Evolutionary conservation across 1,139 yeast species (phyloP).

Genomic region (Candida pseudoviswanathii): DNA sequence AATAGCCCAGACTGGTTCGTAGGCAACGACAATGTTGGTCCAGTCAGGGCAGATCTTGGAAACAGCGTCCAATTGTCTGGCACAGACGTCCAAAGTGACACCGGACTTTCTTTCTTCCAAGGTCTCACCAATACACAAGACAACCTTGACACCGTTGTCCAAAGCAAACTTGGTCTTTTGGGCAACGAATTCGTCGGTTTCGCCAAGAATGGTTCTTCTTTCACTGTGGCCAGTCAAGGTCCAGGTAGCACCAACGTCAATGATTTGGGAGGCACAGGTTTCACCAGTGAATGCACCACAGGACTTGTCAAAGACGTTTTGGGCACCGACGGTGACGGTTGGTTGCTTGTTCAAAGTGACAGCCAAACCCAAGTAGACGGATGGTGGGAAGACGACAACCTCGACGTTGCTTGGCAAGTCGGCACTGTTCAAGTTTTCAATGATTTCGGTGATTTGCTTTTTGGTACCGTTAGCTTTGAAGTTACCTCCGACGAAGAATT

Average conservation of each 20-base stretch:
- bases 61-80: conserved; percentile 90
- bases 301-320: conserved; percentile 83
- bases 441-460: conserved; percentile 79
- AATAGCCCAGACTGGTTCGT: conserved; percentile 99
- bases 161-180: conserved; percentile 93
- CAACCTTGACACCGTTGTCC: conserved; percentile 84
- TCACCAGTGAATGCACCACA: conserved; percentile 99
- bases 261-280: conserved; percentile 82
- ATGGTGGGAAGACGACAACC: conserved; percentile 96
- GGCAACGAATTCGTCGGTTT: conserved; percentile 89
- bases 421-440: conserved; percentile 79
- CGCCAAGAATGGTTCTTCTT: conserved; percentile 93
- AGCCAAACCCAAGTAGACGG: conserved; percentile 84
- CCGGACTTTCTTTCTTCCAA: conserved; percentile 92
- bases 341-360: conserved; percentile 67
- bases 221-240: conserved; percentile 98
- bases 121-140: conserved; percentile 97
- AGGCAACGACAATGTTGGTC: conserved; percentile 91
- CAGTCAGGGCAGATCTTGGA: conserved; percentile 84
- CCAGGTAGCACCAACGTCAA: conserved; percentile 94
- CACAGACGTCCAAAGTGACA: conserved; percentile 81
- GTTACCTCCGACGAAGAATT: conserved; percentile 97
- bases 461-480: conserved; percentile 98
- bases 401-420: conserved; percentile 74
- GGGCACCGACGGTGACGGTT: conserved; percentile 83